phyloP scores from a whole-genome alignment of 768 basidiomycete species.

The Collybia mongolica region DNA sequence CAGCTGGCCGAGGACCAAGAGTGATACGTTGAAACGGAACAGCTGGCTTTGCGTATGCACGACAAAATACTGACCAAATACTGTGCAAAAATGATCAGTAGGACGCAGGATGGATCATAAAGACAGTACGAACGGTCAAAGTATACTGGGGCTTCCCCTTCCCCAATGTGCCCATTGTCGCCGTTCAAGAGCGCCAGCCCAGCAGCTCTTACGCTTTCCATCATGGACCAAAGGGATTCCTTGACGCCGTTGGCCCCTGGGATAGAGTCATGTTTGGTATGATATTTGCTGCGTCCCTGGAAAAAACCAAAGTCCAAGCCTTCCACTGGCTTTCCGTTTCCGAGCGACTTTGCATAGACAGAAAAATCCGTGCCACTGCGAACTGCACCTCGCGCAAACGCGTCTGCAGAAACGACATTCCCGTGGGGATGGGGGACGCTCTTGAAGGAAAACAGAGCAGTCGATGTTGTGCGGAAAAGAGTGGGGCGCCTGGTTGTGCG shows the following conservation, averaged over 20 bases:
- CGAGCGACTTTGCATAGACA: slow-evolving; percentile 60
- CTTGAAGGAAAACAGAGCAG: slow-evolving; percentile 54
- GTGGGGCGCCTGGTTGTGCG: slow-evolving; percentile 57
- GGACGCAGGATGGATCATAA: background rate
- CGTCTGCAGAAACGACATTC: slow-evolving; percentile 67
- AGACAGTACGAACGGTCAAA: background rate
- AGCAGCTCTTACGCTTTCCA: slow-evolving; percentile 61
- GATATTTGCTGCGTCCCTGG: slow-evolving; percentile 69
- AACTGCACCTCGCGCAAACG: slow-evolving; percentile 62
- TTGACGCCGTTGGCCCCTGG: slow-evolving; percentile 51
- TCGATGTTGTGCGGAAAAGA: slow-evolving; percentile 71
- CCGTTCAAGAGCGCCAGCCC: slow-evolving; percentile 54
- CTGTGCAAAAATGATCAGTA: slow-evolving; percentile 41
- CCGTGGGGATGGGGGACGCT: slow-evolving; percentile 67
- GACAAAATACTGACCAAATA: slow-evolving; percentile 52
- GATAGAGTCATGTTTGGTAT: slow-evolving; percentile 72
- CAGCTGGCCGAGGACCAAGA: too few species aligned
- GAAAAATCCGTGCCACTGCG: slow-evolving; percentile 74
- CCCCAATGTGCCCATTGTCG: slow-evolving; percentile 34
- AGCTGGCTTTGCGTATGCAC: background rate
- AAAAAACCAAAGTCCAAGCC: slow-evolving; percentile 84
- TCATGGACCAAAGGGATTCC: slow-evolving; percentile 71
- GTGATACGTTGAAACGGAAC: background rate
- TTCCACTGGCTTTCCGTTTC: slow-evolving; percentile 52
- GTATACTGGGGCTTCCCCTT: background rate